Conservation (phyloP, 1,284 basidiomycete species). For the Sporisorium scitamineum region DNA sequence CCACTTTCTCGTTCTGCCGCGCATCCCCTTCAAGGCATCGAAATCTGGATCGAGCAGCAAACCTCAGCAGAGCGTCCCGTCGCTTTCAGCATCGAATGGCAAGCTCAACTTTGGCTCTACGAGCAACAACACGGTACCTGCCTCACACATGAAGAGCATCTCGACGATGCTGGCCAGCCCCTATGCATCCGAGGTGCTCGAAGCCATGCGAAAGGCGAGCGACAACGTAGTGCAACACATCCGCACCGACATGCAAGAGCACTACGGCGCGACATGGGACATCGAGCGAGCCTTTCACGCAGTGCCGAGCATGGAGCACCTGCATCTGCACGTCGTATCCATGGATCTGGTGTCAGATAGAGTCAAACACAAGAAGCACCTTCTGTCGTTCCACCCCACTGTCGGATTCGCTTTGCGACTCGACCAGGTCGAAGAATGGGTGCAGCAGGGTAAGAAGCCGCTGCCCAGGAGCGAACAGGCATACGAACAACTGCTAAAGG, state of each 20-base stretch:
- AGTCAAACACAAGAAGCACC: constrained; percentile 87
- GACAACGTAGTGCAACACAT: constrained; percentile 72
- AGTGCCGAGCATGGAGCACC: constrained; percentile 74
- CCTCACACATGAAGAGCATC: constrained; percentile 50
- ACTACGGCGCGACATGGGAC: constrained; percentile 47
- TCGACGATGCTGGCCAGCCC: constrained; percentile 54
- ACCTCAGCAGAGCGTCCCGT: not conserved
- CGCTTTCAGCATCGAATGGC: constrained; percentile 36
- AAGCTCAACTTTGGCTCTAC: constrained; percentile 49
- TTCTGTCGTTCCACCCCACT: constrained; percentile 90
- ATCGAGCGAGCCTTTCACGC: constrained; percentile 83
- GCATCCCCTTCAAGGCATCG: constrained; percentile 42
- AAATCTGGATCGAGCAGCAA: not conserved
- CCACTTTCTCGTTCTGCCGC: constrained; percentile 55
- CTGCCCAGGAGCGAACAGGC: constrained; percentile 21
- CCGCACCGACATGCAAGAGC: constrained; percentile 81
- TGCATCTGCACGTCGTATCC: constrained; percentile 75
- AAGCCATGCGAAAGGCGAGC: constrained; percentile 35
- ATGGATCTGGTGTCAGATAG: constrained; percentile 80
- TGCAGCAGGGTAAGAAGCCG: constrained; percentile 6
- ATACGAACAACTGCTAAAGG: constrained; percentile 46
- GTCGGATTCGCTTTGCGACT: constrained; percentile 87
- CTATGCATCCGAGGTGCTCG: constrained; percentile 46
- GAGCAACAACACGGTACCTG: constrained; percentile 35
- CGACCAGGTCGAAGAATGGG: constrained; percentile 70